Conservation (phyloP, 768 basidiomycete species). For the Termitomyces bulborhizus region DNA sequence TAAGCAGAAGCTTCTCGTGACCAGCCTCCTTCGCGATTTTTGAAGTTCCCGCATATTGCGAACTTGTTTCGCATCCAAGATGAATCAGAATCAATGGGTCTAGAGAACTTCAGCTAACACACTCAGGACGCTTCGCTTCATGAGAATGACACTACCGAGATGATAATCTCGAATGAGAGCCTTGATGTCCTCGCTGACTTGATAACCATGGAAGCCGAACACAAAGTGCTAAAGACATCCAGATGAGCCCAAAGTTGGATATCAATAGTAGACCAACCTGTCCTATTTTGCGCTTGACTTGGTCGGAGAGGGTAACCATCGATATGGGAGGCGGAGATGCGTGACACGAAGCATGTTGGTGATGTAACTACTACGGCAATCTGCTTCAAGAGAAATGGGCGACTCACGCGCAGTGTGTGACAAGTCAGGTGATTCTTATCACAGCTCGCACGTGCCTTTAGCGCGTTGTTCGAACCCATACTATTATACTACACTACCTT, state of each 20-base stretch:
- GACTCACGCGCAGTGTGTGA: neutral
- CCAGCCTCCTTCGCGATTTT: conserved; percentile 50
- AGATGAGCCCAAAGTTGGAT: neutral
- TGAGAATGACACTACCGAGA: conserved; percentile 62
- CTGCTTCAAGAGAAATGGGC: too few species aligned
- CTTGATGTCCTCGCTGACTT: conserved; percentile 43
- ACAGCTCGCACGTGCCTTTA: neutral
- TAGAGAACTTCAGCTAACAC: neutral
- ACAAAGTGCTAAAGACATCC: conserved; percentile 52
- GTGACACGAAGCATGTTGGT: neutral
- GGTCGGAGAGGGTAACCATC: conserved; percentile 23
- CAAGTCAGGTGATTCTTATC: neutral
- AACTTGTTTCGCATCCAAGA: conserved; percentile 45
- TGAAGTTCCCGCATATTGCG: conserved; percentile 43
- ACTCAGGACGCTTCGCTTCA: conserved; percentile 64
- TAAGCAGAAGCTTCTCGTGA: conserved; percentile 50
- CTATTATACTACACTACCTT: too few species aligned
- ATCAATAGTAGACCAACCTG: conserved; percentile 24
- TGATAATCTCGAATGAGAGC: conserved; percentile 56
- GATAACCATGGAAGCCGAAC: conserved; percentile 59
- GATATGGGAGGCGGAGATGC: neutral
- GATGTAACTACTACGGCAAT: too few species aligned
- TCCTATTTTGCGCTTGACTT: conserved; percentile 37
- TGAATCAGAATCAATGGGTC: neutral
- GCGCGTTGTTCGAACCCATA: neutral